Conservation (phyloP, 306 rosid genomes). For the Corylus avellana region DNA sequence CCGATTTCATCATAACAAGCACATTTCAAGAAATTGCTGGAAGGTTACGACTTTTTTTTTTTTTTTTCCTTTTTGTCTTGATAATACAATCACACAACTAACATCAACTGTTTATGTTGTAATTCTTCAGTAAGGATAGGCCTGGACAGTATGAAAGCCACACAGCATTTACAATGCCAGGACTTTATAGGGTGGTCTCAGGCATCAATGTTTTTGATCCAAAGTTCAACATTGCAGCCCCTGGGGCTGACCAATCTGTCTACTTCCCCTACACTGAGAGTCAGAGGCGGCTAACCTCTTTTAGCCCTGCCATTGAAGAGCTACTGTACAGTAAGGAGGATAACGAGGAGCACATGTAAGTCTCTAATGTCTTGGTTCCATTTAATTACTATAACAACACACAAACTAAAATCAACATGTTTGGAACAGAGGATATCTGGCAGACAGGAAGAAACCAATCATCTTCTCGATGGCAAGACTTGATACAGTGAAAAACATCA, state of each 20-base stretch:
- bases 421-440: conserved; percentile 75
- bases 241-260: conserved; percentile 85
- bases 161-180: conserved; percentile 83
- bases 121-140: conserved; percentile 70
- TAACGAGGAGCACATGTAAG: conserved; percentile 77
- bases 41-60: conserved; percentile 49
- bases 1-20: conserved; percentile 91
- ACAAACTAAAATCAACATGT: conserved; percentile 12
- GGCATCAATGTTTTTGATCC: conserved; percentile 95
- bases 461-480: conserved; percentile 95
- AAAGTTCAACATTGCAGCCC: conserved; percentile 90
- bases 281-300: conserved; percentile 52
- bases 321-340: conserved; percentile 63
- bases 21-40: conserved; percentile 96
- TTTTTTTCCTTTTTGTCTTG: neutral
- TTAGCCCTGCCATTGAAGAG: conserved; percentile 75
- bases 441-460: conserved; percentile 81
- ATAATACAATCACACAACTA: neutral
- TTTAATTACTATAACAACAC: neutral
- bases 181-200: conserved; percentile 86
- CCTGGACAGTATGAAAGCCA: conserved; percentile 96
- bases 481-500: conserved; percentile 88
- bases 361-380: neutral
- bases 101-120: neutral
- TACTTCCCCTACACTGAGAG: conserved; percentile 70